Evolutionary conservation across 345 rosid species (phyloP), one percentile per base, ranked within the genome.

Genomic region (Syzygium oleosum): DNA sequence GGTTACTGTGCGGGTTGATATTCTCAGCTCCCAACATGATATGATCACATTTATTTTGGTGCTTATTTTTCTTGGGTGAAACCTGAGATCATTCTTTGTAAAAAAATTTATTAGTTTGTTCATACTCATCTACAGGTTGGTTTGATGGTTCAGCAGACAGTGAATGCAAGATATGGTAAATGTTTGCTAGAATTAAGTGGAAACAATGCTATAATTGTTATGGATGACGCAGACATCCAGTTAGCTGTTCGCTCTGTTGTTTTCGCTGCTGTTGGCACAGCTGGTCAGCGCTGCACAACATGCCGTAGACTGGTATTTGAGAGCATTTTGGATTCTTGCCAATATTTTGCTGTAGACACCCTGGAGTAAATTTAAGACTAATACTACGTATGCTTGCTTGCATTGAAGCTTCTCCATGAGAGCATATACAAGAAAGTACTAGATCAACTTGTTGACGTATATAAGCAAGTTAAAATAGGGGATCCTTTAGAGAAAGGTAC

Each of bases 241-340:
- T 91, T 98, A 89, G 99, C 99, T 84, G 95, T 92, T 85, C 96
- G 98, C 38, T 95, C 99, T 56, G 94, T 97, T 88, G 89, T 97
- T 68, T 97, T 96, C 91, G 99, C 99, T 84, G 97, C 99, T 58
- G 99, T 97, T 84, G 99, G 99, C 88, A 98, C 99, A 19, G 99
- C 99, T 92, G 99, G 99, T 65, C 99, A 97, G 86, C 97, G 99
- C 87, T 97, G 99, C 94, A 96, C 99, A 88, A 96, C 99, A 85
- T 97, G 98, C 89, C 99, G 99, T 90, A 93, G 99, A 89, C 99
- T 98, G 99, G 99, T 98, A 95, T 34, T 29, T 49, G 46, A 25
- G 41, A 49, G 58, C 78, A 65, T 84, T 21, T 52, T 77, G 43
- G 17, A n/a, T 84, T 87, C 58, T 84, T 84, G 65, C 2, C 1